Base-by-base conservation (phyloP, 495 filamentous ascomycete genomes). In the Talaromyces nanjingensis region DNA sequence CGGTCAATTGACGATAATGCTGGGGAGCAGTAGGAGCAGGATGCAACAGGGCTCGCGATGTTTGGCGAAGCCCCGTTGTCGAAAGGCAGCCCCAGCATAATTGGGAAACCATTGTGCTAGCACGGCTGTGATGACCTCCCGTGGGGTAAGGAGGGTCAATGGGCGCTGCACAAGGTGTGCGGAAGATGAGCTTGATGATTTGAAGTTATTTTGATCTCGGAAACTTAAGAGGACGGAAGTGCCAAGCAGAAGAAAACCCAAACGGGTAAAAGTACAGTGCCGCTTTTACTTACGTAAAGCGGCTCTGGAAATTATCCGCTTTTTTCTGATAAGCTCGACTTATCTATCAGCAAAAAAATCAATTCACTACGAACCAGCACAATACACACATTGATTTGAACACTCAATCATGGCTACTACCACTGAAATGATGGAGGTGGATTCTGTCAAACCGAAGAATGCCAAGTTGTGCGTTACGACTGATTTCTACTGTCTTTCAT, bases 41-140 rank as follows among this genome's bases (percentile, higher is more conserved):
- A 27, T 25, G 60, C 60, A 62, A 71, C 60, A 71, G 69, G 64
- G 70, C 71, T 72, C 71, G 83, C 79, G 74, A 81, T 76, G 77
- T 82, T 72, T 67, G 67, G 22, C 76, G 76, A 63, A 81, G 74
- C 69, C 72, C 72, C 14, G 27, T 37, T 37, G 53, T 56, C 64
- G 81, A 78, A 64, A 91, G 82, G 75, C 87, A 89, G 76, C 85
- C 80, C 82, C 86, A 85, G 79, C 87, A 87, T 66, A 80, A 84
- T 59, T 84, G 75, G 65, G 85, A 87, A 72, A 84, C 86, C 89
- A 91, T 91, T 71, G 71, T 71, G 67, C 64, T 69, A n/a, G n/a
- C n/a, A n/a, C n/a, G 59, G 49, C 63, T 56, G 62, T 69, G 72
- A 70, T 66, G 75, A 75, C 73, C 70, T 70, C 54, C 69, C 70